Conservation (phyloP, 2,329 filamentous ascomycete species). For the Botrytis aclada region DNA sequence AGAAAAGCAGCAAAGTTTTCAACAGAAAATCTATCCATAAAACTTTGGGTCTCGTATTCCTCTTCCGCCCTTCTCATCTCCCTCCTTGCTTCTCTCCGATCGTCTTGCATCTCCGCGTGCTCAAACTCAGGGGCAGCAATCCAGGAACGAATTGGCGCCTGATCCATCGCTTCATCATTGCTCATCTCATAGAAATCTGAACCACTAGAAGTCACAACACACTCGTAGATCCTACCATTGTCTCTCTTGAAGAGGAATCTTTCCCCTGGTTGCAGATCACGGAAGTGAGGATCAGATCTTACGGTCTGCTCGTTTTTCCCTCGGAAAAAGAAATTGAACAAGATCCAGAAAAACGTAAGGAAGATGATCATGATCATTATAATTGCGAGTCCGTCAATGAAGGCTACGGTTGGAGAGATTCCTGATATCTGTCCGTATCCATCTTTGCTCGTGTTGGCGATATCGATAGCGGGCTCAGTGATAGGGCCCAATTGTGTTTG, state of each 20-base stretch:
- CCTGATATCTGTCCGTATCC: background rate
- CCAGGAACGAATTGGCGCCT: rapidly evolving
- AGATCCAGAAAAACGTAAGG: too few relatives aligned
- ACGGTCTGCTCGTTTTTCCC: rapidly evolving
- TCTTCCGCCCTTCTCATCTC: background rate
- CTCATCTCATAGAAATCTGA: background rate
- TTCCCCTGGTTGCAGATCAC: background rate
- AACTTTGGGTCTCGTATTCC: background rate
- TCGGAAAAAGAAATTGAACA: rapidly evolving
- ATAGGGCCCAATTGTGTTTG: background rate
- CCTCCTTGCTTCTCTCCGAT: background rate
- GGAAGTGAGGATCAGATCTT: background rate
- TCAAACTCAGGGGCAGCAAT: background rate
- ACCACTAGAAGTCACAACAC: background rate
- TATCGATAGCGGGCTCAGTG: background rate
- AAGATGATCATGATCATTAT: background rate
- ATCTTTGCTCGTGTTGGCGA: background rate
- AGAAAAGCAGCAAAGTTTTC: background rate
- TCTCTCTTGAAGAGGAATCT: too few relatives aligned
- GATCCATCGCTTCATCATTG: background rate
- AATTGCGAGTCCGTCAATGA: background rate
- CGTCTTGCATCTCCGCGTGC: background rate
- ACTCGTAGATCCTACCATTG: background rate
- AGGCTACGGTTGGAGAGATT: too few relatives aligned
- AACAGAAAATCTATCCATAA: background rate